Percentiles rank a stretch among this genome's conserved stretches.
Evolutionary conservation across 805 yeast species (phyloP).

Genomic region (Schwanniomyces yamadae): DNA sequence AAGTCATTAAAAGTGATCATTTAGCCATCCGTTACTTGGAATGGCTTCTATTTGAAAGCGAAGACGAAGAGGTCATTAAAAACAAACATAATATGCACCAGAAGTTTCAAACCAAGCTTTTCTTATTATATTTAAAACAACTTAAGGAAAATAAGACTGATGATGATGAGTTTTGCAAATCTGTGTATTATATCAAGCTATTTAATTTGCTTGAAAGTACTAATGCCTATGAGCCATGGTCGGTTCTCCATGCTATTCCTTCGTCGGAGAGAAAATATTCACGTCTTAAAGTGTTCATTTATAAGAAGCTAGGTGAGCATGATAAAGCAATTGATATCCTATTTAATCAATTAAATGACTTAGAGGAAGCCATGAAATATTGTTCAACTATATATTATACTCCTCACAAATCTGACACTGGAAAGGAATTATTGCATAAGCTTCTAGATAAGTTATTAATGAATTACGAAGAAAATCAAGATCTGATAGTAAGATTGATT

Average conservation of each 20-base stretch:
- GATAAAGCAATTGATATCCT: slow-evolving; percentile 61
- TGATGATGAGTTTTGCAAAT: slow-evolving; percentile 10
- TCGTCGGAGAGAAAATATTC: slow-evolving; percentile 31
- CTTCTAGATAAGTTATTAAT: slow-evolving; percentile 49
- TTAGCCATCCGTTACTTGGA: slow-evolving; percentile 45
- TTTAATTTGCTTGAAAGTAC: slow-evolving; percentile 30
- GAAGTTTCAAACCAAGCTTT: slow-evolving; percentile 35
- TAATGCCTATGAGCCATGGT: slow-evolving; percentile 36
- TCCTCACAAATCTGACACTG: slow-evolving; percentile 34
- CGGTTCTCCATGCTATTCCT: slow-evolving; percentile 32
- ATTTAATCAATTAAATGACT: slow-evolving; percentile 56
- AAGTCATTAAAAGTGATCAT: slow-evolving; percentile 17
- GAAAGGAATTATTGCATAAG: slow-evolving; percentile 47
- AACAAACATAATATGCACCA: slow-evolving; percentile 14
- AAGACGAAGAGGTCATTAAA: slow-evolving; percentile 10
- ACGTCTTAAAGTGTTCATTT: slow-evolving; percentile 55
- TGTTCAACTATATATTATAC: slow-evolving; percentile 48
- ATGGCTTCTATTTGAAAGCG: slow-evolving; percentile 41
- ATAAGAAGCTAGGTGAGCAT: slow-evolving; percentile 60
- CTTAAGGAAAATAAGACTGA: slow-evolving; percentile 12
- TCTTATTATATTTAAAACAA: slow-evolving; percentile 30
- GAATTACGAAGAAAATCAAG: slow-evolving; percentile 32
- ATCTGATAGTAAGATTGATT: slow-evolving; percentile 41
- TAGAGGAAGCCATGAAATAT: slow-evolving; percentile 57
- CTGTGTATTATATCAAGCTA: slow-evolving; percentile 29